Evolutionary conservation across 192 early-diverging fungal species (phyloP).

Genomic region (Backusella luteola): DNA sequence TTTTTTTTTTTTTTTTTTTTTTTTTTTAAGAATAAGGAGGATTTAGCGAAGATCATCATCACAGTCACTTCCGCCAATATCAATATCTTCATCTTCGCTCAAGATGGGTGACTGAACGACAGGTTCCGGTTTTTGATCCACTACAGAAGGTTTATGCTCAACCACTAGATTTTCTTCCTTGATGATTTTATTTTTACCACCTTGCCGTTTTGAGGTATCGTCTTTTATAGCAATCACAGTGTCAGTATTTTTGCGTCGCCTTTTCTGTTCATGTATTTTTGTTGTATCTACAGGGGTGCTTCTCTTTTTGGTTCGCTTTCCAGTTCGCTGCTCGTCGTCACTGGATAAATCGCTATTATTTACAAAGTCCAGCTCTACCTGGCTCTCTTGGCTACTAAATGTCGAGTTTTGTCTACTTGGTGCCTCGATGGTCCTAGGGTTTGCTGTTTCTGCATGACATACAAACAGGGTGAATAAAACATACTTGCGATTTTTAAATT

Average conservation of each 20-base stretch:
- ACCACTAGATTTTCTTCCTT: conserved; percentile 11
- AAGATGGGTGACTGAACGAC: not conserved
- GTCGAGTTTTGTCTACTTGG: conserved; percentile 17
- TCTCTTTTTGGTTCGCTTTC: not conserved
- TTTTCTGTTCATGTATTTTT: not conserved
- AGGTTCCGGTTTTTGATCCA: not conserved
- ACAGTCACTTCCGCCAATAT: conserved; percentile 53
- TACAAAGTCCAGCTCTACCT: not conserved
- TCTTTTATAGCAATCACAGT: not conserved
- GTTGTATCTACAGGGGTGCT: not conserved
- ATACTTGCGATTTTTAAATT: not conserved
- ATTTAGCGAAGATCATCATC: conserved; percentile 49
- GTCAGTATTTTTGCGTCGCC: not conserved
- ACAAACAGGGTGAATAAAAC: conserved; percentile 10
- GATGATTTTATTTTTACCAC: not conserved
- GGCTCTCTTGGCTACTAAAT: conserved; percentile 3
- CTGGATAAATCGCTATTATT: conserved; percentile 10
- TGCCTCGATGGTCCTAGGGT: not conserved
- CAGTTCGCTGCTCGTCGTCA: not conserved
- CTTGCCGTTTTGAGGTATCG: conserved; percentile 8
- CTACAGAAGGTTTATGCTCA: not conserved
- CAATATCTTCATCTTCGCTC: conserved; percentile 51
- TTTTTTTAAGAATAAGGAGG: no score
- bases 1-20: no score
- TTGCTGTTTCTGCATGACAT: not conserved